These are phyloP conservation scores for Pythium aquatile DNA, from an alignment of 352 stramenopile genomes.

Conservation along the genomic window DNA sequence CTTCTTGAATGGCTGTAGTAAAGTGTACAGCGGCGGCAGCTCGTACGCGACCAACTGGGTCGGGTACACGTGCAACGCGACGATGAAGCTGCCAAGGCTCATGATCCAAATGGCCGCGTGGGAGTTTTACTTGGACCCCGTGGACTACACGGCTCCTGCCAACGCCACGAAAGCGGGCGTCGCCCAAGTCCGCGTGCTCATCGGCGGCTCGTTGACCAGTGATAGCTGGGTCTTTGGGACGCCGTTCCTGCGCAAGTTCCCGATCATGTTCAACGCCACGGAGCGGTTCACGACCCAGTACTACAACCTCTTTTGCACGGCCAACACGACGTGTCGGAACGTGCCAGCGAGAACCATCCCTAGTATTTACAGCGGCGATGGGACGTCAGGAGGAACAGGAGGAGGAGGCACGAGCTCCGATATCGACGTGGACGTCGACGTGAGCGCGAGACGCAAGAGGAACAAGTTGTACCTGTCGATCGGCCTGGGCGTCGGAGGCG, in stretches of 20 bases:
- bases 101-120: slow-evolving; percentile 7
- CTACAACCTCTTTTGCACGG: slow-evolving; percentile 5
- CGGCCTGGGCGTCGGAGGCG: slow-evolving; percentile 7
- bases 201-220: not conserved
- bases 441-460: slow-evolving; percentile 3
- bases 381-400: not conserved
- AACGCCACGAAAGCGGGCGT: not conserved
- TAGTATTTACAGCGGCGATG: not conserved
- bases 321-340: slow-evolving; percentile 1
- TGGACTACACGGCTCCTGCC: slow-evolving; percentile 2
- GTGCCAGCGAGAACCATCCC: not conserved
- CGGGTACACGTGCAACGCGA: slow-evolving; percentile 10
- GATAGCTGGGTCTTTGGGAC: not conserved
- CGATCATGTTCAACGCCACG: slow-evolving; percentile 4
- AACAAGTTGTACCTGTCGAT: slow-evolving; percentile 13
- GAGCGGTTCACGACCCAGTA: not conserved
- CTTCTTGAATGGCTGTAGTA: not conserved
- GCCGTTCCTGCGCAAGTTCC: slow-evolving; percentile 18
- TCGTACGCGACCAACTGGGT: not conserved
- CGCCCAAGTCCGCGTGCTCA: slow-evolving; percentile 1
- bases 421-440: slow-evolving; percentile 3
- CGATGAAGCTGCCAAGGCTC: slow-evolving; percentile 9
- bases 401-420: not conserved
- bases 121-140: slow-evolving; percentile 12
- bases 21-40: not conserved